These are phyloP conservation scores for Prasinococcaceae sp. DNA, from an alignment of 139 green algal species.

Conservation along the genomic window DNA sequence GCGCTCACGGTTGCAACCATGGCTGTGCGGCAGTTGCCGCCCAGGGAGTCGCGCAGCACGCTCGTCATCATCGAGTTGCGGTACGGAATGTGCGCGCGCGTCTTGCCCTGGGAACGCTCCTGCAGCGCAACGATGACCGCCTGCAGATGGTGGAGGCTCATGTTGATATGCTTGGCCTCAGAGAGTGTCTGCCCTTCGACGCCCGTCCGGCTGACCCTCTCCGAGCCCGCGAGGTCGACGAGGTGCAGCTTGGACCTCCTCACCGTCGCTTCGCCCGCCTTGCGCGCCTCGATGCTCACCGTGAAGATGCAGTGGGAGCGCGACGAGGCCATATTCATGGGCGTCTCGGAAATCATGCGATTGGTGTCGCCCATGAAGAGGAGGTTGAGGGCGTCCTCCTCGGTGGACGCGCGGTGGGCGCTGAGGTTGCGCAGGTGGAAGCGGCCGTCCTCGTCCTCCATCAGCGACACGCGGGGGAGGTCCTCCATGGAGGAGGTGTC, in stretches of 20 bases:
- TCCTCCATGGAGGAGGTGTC: conserved; percentile 38
- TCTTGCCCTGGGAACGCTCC: conserved; percentile 38
- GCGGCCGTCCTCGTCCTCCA: conserved; percentile 26
- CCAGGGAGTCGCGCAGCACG: conserved; percentile 58
- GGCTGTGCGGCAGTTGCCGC: conserved; percentile 68
- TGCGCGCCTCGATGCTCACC: conserved; percentile 39
- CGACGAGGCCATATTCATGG: conserved; percentile 68
- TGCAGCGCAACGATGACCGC: conserved; percentile 55
- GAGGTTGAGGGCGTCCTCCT: conserved; percentile 84
- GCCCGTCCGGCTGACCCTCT: conserved; percentile 47
- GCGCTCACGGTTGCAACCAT: conserved; percentile 22
- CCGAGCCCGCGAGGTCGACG: conserved; percentile 51
- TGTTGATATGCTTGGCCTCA: conserved; percentile 82
- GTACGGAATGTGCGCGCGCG: conserved; percentile 65
- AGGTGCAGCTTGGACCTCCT: conserved; percentile 53
- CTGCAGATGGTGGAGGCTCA: conserved; percentile 69
- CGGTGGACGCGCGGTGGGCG: conserved; percentile 43
- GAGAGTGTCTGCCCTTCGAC: conserved; percentile 46
- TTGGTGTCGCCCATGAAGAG: conserved; percentile 80
- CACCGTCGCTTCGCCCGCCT: conserved; percentile 48
- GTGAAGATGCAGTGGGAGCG: conserved; percentile 79
- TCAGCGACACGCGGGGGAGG: conserved; percentile 18
- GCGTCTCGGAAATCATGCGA: conserved; percentile 68
- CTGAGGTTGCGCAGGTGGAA: conserved; percentile 33
- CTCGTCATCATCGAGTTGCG: conserved; percentile 77